phyloP scores from a whole-genome alignment of 2,329 filamentous ascomycete species.

The Chrysoporthe puriensis region DNA sequence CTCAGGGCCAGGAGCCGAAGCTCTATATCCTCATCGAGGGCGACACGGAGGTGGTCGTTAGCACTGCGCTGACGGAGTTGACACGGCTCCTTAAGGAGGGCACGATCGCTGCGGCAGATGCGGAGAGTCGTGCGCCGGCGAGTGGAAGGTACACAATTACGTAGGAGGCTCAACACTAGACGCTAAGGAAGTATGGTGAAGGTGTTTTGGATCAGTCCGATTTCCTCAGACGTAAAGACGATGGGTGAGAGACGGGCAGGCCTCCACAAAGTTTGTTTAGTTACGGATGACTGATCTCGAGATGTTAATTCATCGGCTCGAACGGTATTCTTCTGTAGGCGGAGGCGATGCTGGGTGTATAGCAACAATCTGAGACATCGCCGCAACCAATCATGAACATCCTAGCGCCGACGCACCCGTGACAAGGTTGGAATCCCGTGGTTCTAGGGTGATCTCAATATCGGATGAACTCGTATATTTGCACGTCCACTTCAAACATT shows the following conservation, averaged over 20 bases:
- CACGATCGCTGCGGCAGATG: slow-evolving; percentile 85
- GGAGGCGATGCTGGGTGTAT: not conserved
- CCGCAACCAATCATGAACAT: not conserved
- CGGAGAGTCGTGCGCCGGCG: slow-evolving; percentile 77
- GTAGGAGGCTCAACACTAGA: slow-evolving; percentile 39
- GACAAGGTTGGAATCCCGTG: not conserved
- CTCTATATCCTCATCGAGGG: slow-evolving; percentile 97
- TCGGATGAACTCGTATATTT: not conserved
- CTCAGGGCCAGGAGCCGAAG: slow-evolving; percentile 79
- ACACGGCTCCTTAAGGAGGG: slow-evolving; percentile 88
- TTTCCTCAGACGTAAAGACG: not conserved
- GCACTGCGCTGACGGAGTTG: slow-evolving; percentile 86
- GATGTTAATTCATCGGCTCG: not conserved
- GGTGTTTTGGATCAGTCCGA: not conserved
- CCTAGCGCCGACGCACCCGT: not conserved
- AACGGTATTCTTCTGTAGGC: not conserved
- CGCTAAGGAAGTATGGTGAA: not conserved
- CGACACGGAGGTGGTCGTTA: slow-evolving; percentile 91
- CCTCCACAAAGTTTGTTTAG: not conserved
- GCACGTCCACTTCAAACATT: not conserved
- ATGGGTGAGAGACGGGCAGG: not conserved
- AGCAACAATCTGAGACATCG: not conserved
- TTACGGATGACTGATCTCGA: not conserved
- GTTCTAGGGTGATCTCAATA: not conserved
- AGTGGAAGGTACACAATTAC: slow-evolving; percentile 87